Percentiles rank a stretch among this genome's conserved stretches.
Conservation (phyloP, 1,284 basidiomycete genomes). For the Clitocybe nebularis region DNA sequence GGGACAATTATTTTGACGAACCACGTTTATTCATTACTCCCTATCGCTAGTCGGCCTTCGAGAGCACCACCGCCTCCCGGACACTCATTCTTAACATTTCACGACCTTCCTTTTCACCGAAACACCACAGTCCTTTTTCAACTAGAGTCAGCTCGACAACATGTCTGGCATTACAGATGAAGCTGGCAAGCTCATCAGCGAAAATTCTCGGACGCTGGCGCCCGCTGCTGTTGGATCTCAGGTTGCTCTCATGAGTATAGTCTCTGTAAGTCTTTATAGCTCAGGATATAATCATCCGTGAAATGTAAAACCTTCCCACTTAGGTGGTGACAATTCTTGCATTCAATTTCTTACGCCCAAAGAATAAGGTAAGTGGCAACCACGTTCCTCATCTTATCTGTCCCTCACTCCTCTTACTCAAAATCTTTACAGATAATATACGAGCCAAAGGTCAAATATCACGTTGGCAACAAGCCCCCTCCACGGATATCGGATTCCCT, state of each 20-base stretch:
- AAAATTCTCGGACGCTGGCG: conserved; percentile 58
- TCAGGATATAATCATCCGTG: conserved; percentile 1
- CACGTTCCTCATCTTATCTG: background rate
- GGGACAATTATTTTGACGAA: conserved; percentile 4
- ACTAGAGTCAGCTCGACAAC: conserved; percentile 2
- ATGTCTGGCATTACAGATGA: conserved; percentile 37
- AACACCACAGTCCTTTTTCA: background rate
- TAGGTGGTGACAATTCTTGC: conserved; percentile 61
- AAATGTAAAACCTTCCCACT: conserved; percentile 8
- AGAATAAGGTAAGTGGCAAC: conserved; percentile 59
- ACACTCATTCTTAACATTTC: conserved; percentile 2
- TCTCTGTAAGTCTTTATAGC: conserved; percentile 58
- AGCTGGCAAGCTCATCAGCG: conserved; percentile 40
- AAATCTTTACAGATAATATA: conserved; percentile 69
- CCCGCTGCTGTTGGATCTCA: conserved; percentile 83
- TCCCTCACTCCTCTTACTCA: conserved; percentile 7
- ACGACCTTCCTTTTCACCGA: background rate
- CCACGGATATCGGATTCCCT: conserved; percentile 80
- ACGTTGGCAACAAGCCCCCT: conserved; percentile 75
- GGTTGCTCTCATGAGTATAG: conserved; percentile 64
- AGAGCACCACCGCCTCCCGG: background rate
- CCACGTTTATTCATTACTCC: conserved; percentile 12
- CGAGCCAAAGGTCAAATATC: conserved; percentile 87
- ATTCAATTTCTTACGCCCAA: conserved; percentile 77
- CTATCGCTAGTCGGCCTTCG: conserved; percentile 5